A percentile compares a stretch with the other conserved stretches of the same genome.
Evolutionary conservation across 208 protist genomes (phyloP).

Genomic region (Tritrichomonas foetus): DNA sequence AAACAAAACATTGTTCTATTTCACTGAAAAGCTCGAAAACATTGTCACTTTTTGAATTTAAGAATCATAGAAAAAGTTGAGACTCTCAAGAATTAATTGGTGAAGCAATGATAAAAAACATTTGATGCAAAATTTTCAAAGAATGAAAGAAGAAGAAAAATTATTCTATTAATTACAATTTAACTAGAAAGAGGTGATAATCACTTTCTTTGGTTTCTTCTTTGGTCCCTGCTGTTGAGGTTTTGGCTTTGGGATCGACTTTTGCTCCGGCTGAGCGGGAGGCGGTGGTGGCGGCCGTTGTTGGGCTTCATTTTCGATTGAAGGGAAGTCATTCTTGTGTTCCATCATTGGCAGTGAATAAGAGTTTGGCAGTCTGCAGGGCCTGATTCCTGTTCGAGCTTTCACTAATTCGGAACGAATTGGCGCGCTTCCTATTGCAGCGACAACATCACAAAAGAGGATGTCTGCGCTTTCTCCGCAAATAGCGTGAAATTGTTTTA

Average conservation of each 20-base stretch:
- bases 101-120: too few relatives aligned
- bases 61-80: too few relatives aligned
- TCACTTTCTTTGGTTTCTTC: background rate
- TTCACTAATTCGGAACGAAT: background rate
- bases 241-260: background rate
- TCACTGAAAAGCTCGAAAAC: too few relatives aligned
- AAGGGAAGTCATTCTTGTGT: background rate
- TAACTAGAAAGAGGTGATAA: background rate
- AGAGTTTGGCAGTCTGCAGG: too few relatives aligned
- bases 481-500: background rate
- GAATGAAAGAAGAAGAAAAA: too few relatives aligned
- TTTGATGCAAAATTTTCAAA: too few relatives aligned
- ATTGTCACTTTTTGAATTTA: too few relatives aligned
- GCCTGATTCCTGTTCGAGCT: background rate
- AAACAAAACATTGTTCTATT: too few relatives aligned
- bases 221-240: background rate
- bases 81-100: too few relatives aligned
- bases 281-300: background rate
- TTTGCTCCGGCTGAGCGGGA: background rate
- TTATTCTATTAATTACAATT: too few relatives aligned
- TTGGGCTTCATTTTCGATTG: background rate
- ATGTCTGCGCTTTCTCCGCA: background rate
- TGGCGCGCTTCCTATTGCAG: background rate
- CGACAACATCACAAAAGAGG: background rate
- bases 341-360: background rate